These are phyloP conservation scores for Hypsizygus ulmarius DNA, from an alignment of 1,284 basidiomycete genomes.

Conservation along the genomic window DNA sequence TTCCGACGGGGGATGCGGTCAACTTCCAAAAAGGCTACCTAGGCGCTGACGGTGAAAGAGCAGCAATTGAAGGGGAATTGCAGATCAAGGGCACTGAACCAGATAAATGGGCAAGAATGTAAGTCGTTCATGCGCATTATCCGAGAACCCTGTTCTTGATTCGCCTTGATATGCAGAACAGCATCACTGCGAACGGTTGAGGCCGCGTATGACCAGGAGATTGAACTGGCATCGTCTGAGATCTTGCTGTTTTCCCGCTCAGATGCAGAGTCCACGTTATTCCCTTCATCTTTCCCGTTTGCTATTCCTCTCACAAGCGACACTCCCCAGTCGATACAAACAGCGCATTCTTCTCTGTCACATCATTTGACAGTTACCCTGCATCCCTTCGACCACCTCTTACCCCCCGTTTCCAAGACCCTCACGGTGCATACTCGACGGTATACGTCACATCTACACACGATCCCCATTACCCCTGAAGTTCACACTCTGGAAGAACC, in stretches of 20 bases:
- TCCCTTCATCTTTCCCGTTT: slow-evolving; percentile 69
- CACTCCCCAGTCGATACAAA: slow-evolving; percentile 74
- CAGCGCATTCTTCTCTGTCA: slow-evolving; percentile 62
- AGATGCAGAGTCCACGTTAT: slow-evolving; percentile 29
- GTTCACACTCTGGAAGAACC: slow-evolving; percentile 57
- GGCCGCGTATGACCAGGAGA: slow-evolving; percentile 51
- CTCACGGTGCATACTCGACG: slow-evolving; percentile 69
- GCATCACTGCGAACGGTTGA: slow-evolving; percentile 68
- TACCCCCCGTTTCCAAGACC: slow-evolving; percentile 48
- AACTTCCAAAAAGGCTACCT: slow-evolving; percentile 80
- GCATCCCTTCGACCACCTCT: slow-evolving; percentile 44
- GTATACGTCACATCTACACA: slow-evolving; percentile 62
- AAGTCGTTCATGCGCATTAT: slow-evolving; percentile 31
- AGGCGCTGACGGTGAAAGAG: slow-evolving; percentile 73
- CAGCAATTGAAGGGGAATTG: slow-evolving; percentile 79
- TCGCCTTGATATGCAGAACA: slow-evolving; percentile 42
- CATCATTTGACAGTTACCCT: slow-evolving; percentile 67
- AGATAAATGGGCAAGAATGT: slow-evolving; percentile 67
- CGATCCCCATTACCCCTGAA: slow-evolving; percentile 55
- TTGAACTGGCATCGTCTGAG: slow-evolving; percentile 61
- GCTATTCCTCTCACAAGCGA: slow-evolving; percentile 72
- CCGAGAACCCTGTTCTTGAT: slow-evolving; percentile 17
- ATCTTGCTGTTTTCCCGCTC: slow-evolving; percentile 47
- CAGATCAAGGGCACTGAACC: slow-evolving; percentile 68
- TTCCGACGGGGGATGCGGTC: slow-evolving; percentile 60